phyloP scores from a whole-genome alignment of 2,329 filamentous ascomycete genomes.

The Fusarium succisae region DNA sequence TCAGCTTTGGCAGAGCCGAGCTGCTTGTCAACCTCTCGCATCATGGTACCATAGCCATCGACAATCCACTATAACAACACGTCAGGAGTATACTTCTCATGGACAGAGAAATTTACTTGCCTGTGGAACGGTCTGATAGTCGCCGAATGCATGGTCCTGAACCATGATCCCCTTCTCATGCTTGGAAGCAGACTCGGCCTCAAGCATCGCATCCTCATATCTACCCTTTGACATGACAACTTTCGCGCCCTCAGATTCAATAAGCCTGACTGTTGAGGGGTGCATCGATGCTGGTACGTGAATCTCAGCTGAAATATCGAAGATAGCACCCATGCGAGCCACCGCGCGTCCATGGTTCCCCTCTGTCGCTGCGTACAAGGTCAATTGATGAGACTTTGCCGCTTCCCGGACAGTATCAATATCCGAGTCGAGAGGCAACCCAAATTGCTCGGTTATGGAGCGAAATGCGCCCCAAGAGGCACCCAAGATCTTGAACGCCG shows the following conservation, averaged over 20 bases:
- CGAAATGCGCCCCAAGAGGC: constrained; percentile 77
- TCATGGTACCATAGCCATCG: constrained; percentile 79
- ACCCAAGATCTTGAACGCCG: constrained; percentile 82
- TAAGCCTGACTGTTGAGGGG: constrained; percentile 60
- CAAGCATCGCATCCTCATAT: constrained; percentile 71
- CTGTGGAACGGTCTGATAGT: constrained; percentile 71
- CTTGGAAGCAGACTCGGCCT: constrained; percentile 56
- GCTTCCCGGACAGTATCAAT: constrained; percentile 54
- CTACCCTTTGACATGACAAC: constrained; percentile 64
- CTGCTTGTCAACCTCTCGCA: constrained; percentile 73
- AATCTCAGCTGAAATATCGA: constrained; percentile 65
- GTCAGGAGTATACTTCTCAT: neutral
- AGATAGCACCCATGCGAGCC: constrained; percentile 70
- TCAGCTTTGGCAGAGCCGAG: constrained; percentile 50
- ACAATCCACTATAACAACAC: constrained; percentile 68
- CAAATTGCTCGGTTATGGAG: constrained; percentile 59
- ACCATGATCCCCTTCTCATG: constrained; percentile 63
- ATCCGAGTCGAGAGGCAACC: constrained; percentile 52
- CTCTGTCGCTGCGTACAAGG: constrained; percentile 73
- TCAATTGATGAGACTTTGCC: constrained; percentile 46
- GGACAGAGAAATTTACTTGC: constrained; percentile 27
- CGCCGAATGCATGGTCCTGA: constrained; percentile 74
- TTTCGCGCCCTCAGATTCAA: constrained; percentile 69
- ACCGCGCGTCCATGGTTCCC: constrained; percentile 82
- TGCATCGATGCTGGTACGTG: constrained; percentile 71